phyloP scores from a whole-genome alignment of 2,329 filamentous ascomycete genomes.

The Sporothrix protearum region DNA sequence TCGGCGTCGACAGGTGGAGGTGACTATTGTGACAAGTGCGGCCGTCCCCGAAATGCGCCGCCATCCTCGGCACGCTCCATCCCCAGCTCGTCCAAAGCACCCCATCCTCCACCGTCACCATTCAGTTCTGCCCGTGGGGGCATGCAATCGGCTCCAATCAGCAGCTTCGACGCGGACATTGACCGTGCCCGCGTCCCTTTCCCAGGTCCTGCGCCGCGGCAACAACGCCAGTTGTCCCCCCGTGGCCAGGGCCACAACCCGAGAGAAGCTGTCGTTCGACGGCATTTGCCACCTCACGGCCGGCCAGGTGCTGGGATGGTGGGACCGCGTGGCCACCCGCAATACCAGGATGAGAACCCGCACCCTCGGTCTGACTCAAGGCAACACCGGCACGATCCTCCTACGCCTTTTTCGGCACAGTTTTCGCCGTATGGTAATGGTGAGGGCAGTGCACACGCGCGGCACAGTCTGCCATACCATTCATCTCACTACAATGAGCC shows the following conservation, averaged over 20 bases:
- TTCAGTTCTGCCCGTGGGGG: neutral
- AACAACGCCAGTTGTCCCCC: conserved; percentile 26
- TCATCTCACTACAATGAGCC: neutral
- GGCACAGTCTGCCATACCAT: neutral
- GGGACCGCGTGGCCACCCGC: conserved; percentile 14
- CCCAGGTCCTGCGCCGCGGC: neutral
- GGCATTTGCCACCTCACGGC: conserved; percentile 21
- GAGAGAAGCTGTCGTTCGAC: conserved; percentile 7
- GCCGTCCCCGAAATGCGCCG: conserved; percentile 62
- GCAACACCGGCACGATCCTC: conserved; percentile 56
- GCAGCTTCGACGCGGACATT: neutral
- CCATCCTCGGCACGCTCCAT: conserved; percentile 48
- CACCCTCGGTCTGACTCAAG: conserved; percentile 57
- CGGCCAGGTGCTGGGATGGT: neutral
- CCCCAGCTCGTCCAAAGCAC: conserved; percentile 2
- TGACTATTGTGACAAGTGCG: conserved; percentile 64
- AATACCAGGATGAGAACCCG: conserved; percentile 39
- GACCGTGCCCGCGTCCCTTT: neutral
- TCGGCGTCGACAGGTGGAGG: neutral
- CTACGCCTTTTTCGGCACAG: neutral
- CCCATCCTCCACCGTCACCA: neutral
- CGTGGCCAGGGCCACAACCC: neutral
- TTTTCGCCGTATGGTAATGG: neutral
- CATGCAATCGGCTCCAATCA: neutral
- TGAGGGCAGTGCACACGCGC: neutral